Evolutionary conservation across 2,329 filamentous ascomycete species (phyloP).

Genomic region (Ophiocordyceps australis): DNA sequence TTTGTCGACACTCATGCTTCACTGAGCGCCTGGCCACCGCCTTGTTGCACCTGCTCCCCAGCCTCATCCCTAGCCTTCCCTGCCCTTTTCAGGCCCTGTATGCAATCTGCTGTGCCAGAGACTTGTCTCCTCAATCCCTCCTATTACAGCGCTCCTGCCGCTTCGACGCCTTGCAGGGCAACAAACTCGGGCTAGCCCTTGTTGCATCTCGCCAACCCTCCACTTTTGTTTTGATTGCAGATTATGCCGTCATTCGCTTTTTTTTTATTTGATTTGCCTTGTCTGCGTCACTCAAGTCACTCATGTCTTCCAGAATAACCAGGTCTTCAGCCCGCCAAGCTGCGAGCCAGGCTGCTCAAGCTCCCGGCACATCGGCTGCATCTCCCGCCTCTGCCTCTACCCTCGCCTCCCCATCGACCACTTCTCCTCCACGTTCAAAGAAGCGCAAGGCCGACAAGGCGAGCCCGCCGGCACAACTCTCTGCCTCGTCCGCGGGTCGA

Average conservation of each 20-base stretch:
- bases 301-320: constrained; percentile 95
- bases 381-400: constrained; percentile 14
- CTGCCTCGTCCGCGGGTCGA: constrained; percentile 27
- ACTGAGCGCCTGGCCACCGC: too few species aligned
- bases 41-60: neutral
- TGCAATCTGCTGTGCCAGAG: too few species aligned
- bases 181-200: too few species aligned
- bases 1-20: too few species aligned
- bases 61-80: neutral
- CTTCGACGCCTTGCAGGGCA: too few species aligned
- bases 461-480: constrained; percentile 13
- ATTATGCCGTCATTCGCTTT: too few species aligned
- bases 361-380: constrained; percentile 17
- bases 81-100: neutral
- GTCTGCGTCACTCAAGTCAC: constrained; percentile 22
- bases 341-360: constrained; percentile 39
- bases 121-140: too few species aligned
- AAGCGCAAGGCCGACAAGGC: constrained; percentile 60
- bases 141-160: too few species aligned
- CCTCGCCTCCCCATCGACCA: constrained; percentile 15
- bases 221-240: too few species aligned
- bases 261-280: constrained; percentile 11
- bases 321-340: constrained; percentile 86
- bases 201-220: too few species aligned
- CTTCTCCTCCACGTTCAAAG: constrained; percentile 19